phyloP scores from a whole-genome alignment of 768 basidiomycete genomes.

The Cyclocybe aegerita region DNA sequence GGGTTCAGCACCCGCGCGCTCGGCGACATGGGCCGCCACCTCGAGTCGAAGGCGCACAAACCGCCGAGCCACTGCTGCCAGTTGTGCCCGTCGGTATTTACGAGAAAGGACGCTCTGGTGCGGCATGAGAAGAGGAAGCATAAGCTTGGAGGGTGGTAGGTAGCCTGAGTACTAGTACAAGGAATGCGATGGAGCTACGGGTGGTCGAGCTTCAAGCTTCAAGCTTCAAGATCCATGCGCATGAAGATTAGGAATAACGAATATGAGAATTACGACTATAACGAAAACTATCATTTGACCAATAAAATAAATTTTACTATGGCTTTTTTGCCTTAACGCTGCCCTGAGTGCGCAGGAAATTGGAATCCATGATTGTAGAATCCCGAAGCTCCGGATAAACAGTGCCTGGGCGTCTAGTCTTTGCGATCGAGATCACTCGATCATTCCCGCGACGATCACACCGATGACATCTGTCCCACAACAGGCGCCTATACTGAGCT shows the following conservation, averaged over 20 bases:
- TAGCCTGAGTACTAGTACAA: background rate
- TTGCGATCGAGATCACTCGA: too few species aligned
- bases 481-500: too few species aligned
- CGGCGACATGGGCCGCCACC: slow-evolving; percentile 12
- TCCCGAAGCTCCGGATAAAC: too few species aligned
- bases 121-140: slow-evolving; percentile 1
- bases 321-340: too few species aligned
- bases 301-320: background rate
- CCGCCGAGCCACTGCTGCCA: slow-evolving; percentile 2
- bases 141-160: background rate
- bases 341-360: too few species aligned
- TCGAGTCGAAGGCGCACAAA: slow-evolving; percentile 5
- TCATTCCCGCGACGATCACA: too few species aligned
- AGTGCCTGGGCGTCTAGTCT: too few species aligned
- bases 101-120: slow-evolving; percentile 11
- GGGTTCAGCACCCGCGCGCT: background rate
- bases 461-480: too few species aligned
- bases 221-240: background rate
- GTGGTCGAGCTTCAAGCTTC: background rate
- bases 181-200: background rate
- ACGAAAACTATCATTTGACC: background rate
- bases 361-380: too few species aligned
- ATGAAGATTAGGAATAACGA: background rate
- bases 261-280: background rate
- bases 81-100: background rate